phyloP scores from a whole-genome alignment of 257 asterid genomes.

The Marsdenia floribunda region DNA sequence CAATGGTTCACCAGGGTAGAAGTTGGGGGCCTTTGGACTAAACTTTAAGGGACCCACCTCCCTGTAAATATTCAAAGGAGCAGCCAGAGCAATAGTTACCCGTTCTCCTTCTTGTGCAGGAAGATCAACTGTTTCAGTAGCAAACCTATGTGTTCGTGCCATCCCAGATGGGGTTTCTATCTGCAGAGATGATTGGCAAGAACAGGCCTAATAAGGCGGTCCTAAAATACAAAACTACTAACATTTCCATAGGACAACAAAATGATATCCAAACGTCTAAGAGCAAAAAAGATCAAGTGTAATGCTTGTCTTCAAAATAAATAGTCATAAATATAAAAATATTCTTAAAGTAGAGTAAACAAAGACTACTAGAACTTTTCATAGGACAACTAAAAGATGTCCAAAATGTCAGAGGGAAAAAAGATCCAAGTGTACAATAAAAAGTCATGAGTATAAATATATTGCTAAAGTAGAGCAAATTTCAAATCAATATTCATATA shows the following conservation, averaged over 20 bases:
- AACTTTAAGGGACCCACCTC: constrained; percentile 74
- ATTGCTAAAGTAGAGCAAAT: background rate
- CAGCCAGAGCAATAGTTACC: constrained; percentile 84
- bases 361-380: too few relatives aligned
- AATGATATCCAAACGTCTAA: background rate
- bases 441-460: background rate
- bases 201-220: background rate
- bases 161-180: constrained; percentile 84
- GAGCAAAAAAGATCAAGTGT: background rate
- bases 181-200: constrained; percentile 31
- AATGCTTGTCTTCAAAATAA: background rate
- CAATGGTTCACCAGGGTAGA: constrained; percentile 93
- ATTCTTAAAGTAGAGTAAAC: background rate
- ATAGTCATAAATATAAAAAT: background rate
- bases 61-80: constrained; percentile 61
- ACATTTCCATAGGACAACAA: background rate
- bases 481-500: background rate
- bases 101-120: constrained; percentile 96
- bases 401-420: background rate
- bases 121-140: constrained; percentile 92
- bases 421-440: background rate
- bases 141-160: constrained; percentile 91
- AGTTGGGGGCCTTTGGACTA: constrained; percentile 69
- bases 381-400: background rate
- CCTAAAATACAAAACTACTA: background rate